A percentile compares a stretch with the other conserved stretches of the same genome.
Evolutionary conservation across 768 basidiomycete species (phyloP).

Genomic region (Russula lepida): DNA sequence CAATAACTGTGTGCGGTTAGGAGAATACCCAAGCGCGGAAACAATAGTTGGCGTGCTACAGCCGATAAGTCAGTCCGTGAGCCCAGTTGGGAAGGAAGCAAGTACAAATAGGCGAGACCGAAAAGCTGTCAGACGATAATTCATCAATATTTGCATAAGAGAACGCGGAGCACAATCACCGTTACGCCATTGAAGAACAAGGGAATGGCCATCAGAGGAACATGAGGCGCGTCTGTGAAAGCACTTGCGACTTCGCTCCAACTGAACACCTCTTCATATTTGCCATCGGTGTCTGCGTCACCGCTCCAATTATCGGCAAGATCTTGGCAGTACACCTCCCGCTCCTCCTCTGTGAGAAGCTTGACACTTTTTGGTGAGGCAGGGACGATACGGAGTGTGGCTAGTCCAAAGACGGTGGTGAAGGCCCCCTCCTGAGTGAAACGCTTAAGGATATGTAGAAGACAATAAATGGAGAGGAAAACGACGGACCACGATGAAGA

Average conservation of each 20-base stretch:
- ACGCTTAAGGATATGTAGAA: neutral
- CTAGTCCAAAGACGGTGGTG: slow-evolving; percentile 48
- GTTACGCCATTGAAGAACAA: slow-evolving; percentile 49
- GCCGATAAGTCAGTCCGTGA: neutral
- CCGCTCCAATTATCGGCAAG: slow-evolving; percentile 27
- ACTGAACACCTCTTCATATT: slow-evolving; percentile 40
- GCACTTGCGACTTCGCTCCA: slow-evolving; percentile 48
- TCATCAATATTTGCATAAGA: neutral
- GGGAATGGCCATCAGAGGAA: slow-evolving; percentile 41
- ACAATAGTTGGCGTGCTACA: slow-evolving; percentile 27
- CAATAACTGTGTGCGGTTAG: slow-evolving; percentile 27
- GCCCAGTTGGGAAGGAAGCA: neutral
- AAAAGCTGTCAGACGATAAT: slow-evolving; percentile 13
- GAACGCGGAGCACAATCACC: slow-evolving; percentile 27
- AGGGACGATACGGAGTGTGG: slow-evolving; percentile 44
- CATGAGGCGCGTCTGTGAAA: slow-evolving; percentile 42
- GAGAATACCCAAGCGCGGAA: slow-evolving; percentile 25
- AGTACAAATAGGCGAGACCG: slow-evolving; percentile 25
- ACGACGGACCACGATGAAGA: slow-evolving; percentile 45
- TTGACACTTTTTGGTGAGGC: slow-evolving; percentile 34
- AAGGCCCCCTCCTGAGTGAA: slow-evolving; percentile 46
- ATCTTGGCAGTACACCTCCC: slow-evolving; percentile 30
- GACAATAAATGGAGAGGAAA: neutral
- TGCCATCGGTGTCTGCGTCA: slow-evolving; percentile 33
- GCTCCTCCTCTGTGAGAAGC: slow-evolving; percentile 47